These are phyloP conservation scores for Obelidium mucronatum DNA, from an alignment of 192 early-diverging fungal genomes.

Conservation along the genomic window DNA sequence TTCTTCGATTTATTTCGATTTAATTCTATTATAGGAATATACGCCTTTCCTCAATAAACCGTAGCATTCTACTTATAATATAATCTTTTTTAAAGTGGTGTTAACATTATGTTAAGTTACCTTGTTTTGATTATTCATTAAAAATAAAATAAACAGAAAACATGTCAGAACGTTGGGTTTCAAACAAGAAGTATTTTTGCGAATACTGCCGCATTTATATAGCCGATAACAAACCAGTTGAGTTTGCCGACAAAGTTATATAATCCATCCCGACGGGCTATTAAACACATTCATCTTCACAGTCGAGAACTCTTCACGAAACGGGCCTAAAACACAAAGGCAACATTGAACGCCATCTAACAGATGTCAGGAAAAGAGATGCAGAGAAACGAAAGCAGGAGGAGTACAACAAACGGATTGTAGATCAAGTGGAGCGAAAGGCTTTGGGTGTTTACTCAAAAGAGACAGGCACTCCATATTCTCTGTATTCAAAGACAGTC, in stretches of 20 bases:
- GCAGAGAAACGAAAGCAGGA: slow-evolving; percentile 66
- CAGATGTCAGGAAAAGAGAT: slow-evolving; percentile 66
- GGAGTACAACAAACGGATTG: slow-evolving; percentile 63
- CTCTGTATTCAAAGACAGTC: background rate
- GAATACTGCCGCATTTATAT: slow-evolving; percentile 84
- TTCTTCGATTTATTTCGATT: too few relatives aligned
- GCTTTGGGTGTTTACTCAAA: background rate
- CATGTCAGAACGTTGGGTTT: slow-evolving; percentile 67
- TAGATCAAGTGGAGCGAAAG: slow-evolving; percentile 8
- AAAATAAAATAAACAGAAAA: slow-evolving; percentile 13
- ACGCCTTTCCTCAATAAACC: too few relatives aligned
- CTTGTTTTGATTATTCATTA: too few relatives aligned
- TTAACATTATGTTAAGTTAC: too few relatives aligned
- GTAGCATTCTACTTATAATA: too few relatives aligned
- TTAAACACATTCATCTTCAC: background rate
- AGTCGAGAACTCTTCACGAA: slow-evolving; percentile 77
- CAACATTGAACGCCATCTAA: slow-evolving; percentile 78
- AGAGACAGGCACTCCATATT: too few relatives aligned
- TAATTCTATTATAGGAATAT: too few relatives aligned
- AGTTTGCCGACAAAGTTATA: background rate
- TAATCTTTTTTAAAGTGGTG: too few relatives aligned
- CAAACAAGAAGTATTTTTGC: slow-evolving; percentile 84
- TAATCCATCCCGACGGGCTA: background rate
- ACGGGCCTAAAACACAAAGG: slow-evolving; percentile 82
- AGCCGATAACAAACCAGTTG: slow-evolving; percentile 82